Percentiles rank a stretch among this genome's conserved stretches.
phyloP scores from a whole-genome alignment of 768 basidiomycete species.

The Boletus tylopilopsis region DNA sequence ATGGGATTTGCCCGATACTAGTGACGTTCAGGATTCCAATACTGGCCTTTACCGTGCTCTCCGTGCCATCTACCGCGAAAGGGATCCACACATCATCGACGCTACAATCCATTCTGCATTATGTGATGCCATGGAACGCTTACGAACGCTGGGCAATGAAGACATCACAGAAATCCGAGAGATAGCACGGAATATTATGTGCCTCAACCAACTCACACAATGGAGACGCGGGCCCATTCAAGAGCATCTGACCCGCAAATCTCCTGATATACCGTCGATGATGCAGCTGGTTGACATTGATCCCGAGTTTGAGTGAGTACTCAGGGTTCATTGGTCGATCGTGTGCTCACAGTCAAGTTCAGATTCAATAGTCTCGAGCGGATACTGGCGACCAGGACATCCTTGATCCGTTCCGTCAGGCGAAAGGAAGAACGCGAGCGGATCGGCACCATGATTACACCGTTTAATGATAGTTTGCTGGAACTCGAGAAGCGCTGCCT shows the following conservation, averaged over 20 bases:
- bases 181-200: slow-evolving; percentile 70
- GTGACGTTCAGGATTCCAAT: slow-evolving; percentile 42
- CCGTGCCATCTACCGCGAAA: slow-evolving; percentile 77
- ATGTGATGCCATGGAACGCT: slow-evolving; percentile 55
- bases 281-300: slow-evolving; percentile 45
- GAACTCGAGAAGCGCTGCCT: slow-evolving; percentile 69
- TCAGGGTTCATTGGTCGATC: not conserved
- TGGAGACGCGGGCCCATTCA: slow-evolving; percentile 47
- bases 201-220: slow-evolving; percentile 66
- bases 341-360: slow-evolving; percentile 12
- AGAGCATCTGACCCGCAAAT: slow-evolving; percentile 28
- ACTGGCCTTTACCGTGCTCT: slow-evolving; percentile 74
- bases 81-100: slow-evolving; percentile 50
- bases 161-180: slow-evolving; percentile 73
- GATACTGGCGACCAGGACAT: slow-evolving; percentile 76
- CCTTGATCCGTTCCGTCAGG: slow-evolving; percentile 69
- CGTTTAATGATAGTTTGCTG: slow-evolving; percentile 47
- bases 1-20: slow-evolving; percentile 85
- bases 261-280: slow-evolving; percentile 36
- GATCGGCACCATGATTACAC: slow-evolving; percentile 66
- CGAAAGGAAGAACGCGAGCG: slow-evolving; percentile 70
- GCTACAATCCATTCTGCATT: slow-evolving; percentile 48
- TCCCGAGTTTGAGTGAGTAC: slow-evolving; percentile 62
- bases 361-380: slow-evolving; percentile 77
- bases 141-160: slow-evolving; percentile 70